Percentiles rank a stretch among this genome's conserved stretches.
Conservation (phyloP, 805 yeast genomes). For the Starmerella cellae region DNA sequence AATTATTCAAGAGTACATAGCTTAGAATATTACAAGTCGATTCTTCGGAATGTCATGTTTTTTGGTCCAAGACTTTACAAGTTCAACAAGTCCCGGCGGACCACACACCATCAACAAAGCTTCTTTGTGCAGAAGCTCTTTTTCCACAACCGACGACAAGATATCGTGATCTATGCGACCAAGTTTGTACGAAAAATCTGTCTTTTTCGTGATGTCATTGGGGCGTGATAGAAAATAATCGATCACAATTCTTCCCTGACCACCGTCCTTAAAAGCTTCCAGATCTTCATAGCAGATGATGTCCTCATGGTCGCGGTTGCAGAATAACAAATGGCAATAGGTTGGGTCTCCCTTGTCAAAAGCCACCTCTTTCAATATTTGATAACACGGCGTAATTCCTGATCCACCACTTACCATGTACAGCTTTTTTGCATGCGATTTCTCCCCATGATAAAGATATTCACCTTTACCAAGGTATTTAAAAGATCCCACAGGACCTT, state of each 20-base stretch:
- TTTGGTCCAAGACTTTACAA: conserved; percentile 9
- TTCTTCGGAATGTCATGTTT: background rate
- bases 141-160: background rate
- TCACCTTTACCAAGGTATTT: conserved; percentile 21
- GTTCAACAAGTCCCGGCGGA: conserved; percentile 14
- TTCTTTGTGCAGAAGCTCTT: background rate
- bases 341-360: conserved; percentile 36
- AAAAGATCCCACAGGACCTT: conserved; percentile 28
- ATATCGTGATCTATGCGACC: conserved; percentile 11
- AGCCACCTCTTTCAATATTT: conserved; percentile 37
- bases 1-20: background rate
- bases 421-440: conserved; percentile 25
- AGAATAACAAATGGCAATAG: conserved; percentile 35
- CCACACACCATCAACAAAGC: conserved; percentile 16
- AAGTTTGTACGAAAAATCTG: background rate
- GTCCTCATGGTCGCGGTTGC: conserved; percentile 33
- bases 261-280: conserved; percentile 33
- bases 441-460: conserved; percentile 3
- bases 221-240: conserved; percentile 27
- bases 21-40: conserved; percentile 11
- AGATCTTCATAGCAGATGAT: conserved; percentile 37
- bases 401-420: conserved; percentile 44
- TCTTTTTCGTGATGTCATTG: background rate
- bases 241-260: conserved; percentile 26
- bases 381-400: conserved; percentile 45